Conservation (phyloP, 805 yeast genomes). For the Barnettozyma wickerhamii region DNA sequence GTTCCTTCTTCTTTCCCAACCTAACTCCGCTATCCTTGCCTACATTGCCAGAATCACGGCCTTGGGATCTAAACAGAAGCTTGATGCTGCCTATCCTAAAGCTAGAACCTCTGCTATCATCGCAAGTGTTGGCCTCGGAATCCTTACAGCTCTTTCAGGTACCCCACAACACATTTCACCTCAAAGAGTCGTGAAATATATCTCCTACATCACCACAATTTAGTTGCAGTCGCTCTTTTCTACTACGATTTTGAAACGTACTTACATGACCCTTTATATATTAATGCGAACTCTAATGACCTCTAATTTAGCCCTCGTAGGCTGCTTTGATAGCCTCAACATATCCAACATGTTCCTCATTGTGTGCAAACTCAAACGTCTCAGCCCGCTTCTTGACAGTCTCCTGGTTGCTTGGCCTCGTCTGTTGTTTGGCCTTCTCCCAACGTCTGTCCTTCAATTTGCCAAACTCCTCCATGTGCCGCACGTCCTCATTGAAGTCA, state of each 20-base stretch:
- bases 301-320: too few relatives aligned
- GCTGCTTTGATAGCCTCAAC: too few relatives aligned
- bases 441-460: background rate
- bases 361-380: constrained; percentile 4
- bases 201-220: background rate
- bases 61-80: constrained; percentile 4
- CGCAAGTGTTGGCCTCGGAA: constrained; percentile 7
- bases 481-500: constrained; percentile 6
- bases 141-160: too few relatives aligned
- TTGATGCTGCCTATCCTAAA: too few relatives aligned
- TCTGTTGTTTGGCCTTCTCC: constrained; percentile 1
- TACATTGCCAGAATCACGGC: constrained; percentile 7
- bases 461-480: background rate
- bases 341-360: background rate
- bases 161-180: constrained; percentile 6
- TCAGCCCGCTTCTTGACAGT: background rate
- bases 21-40: constrained; percentile 1
- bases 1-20: constrained; percentile 3
- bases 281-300: too few relatives aligned
- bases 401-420: background rate
- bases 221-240: too few relatives aligned
- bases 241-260: too few relatives aligned
- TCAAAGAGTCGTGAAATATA: background rate
- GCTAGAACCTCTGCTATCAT: too few relatives aligned
- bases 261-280: too few relatives aligned